Evolutionary conservation across 164 flowering plant species (phyloP).

Genomic region (Amborella trichopoda): DNA sequence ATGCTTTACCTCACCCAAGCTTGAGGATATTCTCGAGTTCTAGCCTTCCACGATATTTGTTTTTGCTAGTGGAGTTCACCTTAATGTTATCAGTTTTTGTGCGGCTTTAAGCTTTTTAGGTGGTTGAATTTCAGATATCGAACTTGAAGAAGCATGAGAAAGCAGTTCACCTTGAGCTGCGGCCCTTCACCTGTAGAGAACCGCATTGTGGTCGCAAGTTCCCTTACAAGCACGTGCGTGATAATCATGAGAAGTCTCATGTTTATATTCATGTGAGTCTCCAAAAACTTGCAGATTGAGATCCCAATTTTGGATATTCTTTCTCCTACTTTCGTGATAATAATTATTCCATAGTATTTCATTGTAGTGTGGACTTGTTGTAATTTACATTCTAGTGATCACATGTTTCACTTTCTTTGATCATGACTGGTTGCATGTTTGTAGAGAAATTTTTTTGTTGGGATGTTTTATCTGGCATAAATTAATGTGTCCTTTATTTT

Average conservation of each 20-base stretch:
- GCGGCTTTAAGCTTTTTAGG: too few species aligned
- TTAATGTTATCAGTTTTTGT: too few species aligned
- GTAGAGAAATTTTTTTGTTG: neutral
- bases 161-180: constrained; percentile 50
- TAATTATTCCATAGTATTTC: neutral
- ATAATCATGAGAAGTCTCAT: constrained; percentile 67
- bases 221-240: constrained; percentile 70
- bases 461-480: neutral
- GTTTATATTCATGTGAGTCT: constrained; percentile 34
- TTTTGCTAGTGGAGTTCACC: too few species aligned
- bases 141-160: constrained; percentile 71
- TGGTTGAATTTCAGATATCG: constrained; percentile 66
- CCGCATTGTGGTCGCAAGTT: constrained; percentile 60
- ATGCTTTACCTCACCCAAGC: too few species aligned
- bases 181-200: constrained; percentile 48
- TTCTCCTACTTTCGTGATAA: too few species aligned
- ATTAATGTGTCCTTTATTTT: neutral
- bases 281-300: neutral
- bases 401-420: neutral
- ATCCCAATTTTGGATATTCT: too few species aligned
- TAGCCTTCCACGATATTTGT: too few species aligned
- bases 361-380: neutral
- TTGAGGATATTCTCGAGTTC: too few species aligned
- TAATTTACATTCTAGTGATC: neutral
- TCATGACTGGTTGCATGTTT: neutral